phyloP scores from a whole-genome alignment of 805 yeast species.

The Debaryomyces hansenii region DNA sequence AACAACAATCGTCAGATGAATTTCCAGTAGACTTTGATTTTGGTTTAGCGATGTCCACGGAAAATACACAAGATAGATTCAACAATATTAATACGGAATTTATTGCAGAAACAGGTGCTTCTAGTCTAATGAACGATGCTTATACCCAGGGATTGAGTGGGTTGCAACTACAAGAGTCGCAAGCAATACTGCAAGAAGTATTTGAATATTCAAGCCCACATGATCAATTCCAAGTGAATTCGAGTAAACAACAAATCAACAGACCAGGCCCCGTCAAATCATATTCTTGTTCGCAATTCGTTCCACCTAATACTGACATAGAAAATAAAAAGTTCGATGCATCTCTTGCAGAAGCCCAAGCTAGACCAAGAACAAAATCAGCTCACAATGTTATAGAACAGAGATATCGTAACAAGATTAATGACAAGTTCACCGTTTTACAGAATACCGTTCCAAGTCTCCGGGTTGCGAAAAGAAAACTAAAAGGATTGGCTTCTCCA shows the following conservation, averaged over 20 bases:
- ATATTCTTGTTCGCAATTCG: too few relatives aligned
- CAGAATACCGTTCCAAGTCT: constrained; percentile 42
- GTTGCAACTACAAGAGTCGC: too few relatives aligned
- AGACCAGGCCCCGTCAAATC: too few relatives aligned
- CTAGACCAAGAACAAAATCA: constrained; percentile 19
- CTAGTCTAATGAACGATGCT: too few relatives aligned
- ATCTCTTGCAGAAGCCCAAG: not conserved
- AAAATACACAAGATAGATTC: not conserved
- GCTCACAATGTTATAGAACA: constrained; percentile 46
- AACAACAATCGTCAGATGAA: constrained; percentile 3
- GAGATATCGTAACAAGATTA: constrained; percentile 43
- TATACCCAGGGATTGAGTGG: too few relatives aligned
- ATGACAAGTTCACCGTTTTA: constrained; percentile 39
- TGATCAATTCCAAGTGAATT: too few relatives aligned
- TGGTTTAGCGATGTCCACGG: constrained; percentile 10
- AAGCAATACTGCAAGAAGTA: too few relatives aligned
- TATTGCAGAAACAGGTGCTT: not conserved
- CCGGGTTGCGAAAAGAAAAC: constrained; percentile 26
- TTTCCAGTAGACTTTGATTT: constrained; percentile 26
- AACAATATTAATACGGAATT: not conserved
- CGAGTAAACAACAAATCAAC: too few relatives aligned
- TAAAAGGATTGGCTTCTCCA: constrained; percentile 11
- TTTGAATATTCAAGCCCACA: too few relatives aligned
- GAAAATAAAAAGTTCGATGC: too few relatives aligned
- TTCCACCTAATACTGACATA: too few relatives aligned